Evolutionary conservation across 1,139 yeast species (phyloP).

Genomic region (Schizosaccharomyces versatilis): DNA sequence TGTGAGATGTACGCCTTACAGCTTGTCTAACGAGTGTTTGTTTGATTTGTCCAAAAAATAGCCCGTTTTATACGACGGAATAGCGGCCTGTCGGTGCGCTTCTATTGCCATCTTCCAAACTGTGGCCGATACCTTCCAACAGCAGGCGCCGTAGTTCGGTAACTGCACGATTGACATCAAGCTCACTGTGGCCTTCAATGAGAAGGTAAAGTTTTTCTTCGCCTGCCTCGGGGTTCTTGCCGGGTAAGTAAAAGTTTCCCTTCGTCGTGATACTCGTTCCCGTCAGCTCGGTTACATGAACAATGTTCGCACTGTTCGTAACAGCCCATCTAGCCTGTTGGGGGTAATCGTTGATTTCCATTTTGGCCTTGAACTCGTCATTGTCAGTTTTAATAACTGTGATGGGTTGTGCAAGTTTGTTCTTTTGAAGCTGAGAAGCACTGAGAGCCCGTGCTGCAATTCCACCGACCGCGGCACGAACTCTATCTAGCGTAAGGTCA

Average conservation of each 20-base stretch:
- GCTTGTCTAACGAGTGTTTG: background rate
- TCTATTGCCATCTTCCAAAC: constrained; percentile 1
- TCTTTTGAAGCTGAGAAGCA: constrained; percentile 21
- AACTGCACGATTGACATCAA: constrained; percentile 45
- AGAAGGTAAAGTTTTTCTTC: constrained; percentile 60
- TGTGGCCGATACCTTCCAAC: constrained; percentile 24
- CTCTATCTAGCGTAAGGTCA: constrained; percentile 10
- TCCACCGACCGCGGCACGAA: constrained; percentile 10
- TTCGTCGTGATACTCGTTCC: constrained; percentile 62
- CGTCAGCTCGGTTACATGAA: constrained; percentile 47
- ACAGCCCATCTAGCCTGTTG: constrained; percentile 63
- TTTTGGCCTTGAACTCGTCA: constrained; percentile 43
- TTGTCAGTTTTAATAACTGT: constrained; percentile 27
- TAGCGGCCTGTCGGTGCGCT: constrained; percentile 2
- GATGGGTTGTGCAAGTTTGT: constrained; percentile 27
- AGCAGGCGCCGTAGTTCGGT: constrained; percentile 37
- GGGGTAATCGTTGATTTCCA: constrained; percentile 69
- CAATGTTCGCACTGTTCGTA: constrained; percentile 43
- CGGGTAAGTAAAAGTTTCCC: constrained; percentile 54
- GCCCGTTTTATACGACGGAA: background rate
- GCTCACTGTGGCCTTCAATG: constrained; percentile 54
- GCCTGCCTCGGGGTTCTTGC: constrained; percentile 24
- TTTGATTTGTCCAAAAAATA: background rate
- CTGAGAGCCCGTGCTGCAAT: constrained; percentile 10
- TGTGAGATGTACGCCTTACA: too few relatives aligned